phyloP scores from a whole-genome alignment of 441 rosid species.

The Gossypium gossypioides region DNA sequence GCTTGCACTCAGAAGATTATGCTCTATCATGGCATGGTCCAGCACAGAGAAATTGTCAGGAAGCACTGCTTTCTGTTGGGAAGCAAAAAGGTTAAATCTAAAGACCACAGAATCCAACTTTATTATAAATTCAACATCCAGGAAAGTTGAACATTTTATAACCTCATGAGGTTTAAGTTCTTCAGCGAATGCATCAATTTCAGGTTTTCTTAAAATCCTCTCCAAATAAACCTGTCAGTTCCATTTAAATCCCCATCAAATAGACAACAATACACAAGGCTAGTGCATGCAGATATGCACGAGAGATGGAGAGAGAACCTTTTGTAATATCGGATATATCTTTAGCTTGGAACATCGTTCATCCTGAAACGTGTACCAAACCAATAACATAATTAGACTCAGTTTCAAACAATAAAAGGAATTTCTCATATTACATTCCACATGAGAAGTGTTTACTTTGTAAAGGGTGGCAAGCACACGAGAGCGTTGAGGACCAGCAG shows the following conservation, averaged over 20 bases:
- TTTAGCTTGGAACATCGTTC: constrained; percentile 91
- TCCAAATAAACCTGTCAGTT: constrained; percentile 79
- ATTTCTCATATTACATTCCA: constrained; percentile 4
- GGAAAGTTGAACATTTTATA: constrained; percentile 8
- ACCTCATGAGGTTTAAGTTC: constrained; percentile 97
- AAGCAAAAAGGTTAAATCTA: constrained; percentile 11
- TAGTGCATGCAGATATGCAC: background rate
- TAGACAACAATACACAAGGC: background rate
- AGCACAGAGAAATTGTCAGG: constrained; percentile 93
- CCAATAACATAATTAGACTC: constrained; percentile 15
- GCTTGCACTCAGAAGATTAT: constrained; percentile 92
- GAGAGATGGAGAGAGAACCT: constrained; percentile 32
- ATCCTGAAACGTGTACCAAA: constrained; percentile 48
- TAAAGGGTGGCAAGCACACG: constrained; percentile 93
- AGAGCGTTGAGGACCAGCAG: constrained; percentile 97
- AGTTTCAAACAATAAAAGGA: background rate
- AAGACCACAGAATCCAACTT: background rate
- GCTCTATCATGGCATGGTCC: constrained; percentile 98
- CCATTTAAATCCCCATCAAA: background rate
- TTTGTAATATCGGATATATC: constrained; percentile 84
- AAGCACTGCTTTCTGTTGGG: constrained; percentile 72
- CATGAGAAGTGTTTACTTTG: constrained; percentile 42
- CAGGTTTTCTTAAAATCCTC: constrained; percentile 92
- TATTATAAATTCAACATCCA: background rate
- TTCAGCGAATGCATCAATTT: constrained; percentile 89